Conservation (phyloP, 2,329 filamentous ascomycete species). For the Aureobasidium leucospermi region DNA sequence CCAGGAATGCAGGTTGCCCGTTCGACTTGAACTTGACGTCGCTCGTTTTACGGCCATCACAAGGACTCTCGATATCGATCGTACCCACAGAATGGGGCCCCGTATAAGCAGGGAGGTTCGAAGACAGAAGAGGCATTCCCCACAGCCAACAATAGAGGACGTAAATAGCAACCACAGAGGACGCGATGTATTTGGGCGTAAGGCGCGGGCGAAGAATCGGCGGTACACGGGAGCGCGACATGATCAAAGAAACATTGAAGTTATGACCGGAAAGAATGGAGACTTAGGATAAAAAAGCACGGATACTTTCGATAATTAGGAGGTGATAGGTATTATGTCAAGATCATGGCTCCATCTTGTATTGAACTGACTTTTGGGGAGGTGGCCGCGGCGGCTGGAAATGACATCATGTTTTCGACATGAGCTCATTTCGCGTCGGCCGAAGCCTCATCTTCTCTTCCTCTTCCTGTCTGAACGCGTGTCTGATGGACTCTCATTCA, state of each 20-base stretch:
- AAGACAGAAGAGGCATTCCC: constrained; percentile 35
- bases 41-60: constrained; percentile 29
- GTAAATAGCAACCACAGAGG: constrained; percentile 19
- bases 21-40: constrained; percentile 32
- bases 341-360: background rate
- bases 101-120: constrained; percentile 35
- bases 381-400: background rate
- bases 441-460: background rate
- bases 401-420: background rate
- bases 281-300: constrained; percentile 1
- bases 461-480: background rate
- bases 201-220: constrained; percentile 18
- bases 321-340: background rate
- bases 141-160: constrained; percentile 31
- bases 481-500: background rate
- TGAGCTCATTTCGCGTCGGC: background rate
- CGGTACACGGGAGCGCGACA: constrained; percentile 3
- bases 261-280: background rate
- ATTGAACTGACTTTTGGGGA: background rate
- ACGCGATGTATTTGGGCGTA: constrained; percentile 18
- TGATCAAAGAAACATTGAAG: background rate
- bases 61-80: constrained; percentile 36
- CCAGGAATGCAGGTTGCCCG: constrained; percentile 34
- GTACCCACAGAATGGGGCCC: constrained; percentile 37
- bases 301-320: background rate